Evolutionary conservation across 169 alveolate genomes (phyloP).

Genomic region (Cystoisospora suis): DNA sequence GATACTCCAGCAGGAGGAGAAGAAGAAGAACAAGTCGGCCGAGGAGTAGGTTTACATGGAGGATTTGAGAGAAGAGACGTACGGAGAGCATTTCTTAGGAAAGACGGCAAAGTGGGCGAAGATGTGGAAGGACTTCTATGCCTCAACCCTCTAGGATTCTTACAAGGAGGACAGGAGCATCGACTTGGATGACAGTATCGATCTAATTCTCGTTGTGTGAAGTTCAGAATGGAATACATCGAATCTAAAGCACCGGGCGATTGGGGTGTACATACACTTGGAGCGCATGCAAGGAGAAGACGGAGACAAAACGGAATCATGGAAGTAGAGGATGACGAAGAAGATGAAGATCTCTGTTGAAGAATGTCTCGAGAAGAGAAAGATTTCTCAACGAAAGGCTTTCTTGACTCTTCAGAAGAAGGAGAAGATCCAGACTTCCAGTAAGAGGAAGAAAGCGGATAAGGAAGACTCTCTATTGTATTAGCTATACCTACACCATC

Average conservation of each 20-base stretch:
- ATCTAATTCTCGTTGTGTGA: not conserved
- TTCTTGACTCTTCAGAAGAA: too few species aligned
- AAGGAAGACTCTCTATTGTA: not conserved
- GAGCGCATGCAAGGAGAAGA: not conserved
- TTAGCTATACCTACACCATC: not conserved
- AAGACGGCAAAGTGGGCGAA: not conserved
- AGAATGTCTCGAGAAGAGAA: too few species aligned
- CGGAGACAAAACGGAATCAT: conserved; percentile 22
- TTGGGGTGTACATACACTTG: not conserved
- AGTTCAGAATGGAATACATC: not conserved
- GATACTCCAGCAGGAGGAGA: not conserved
- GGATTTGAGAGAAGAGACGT: not conserved
- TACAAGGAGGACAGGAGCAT: conserved; percentile 15
- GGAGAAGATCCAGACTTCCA: not conserved
- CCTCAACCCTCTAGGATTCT: too few species aligned
- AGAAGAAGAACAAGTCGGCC: not conserved
- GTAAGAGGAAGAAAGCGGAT: not conserved
- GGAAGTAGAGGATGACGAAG: too few species aligned
- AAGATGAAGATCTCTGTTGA: too few species aligned
- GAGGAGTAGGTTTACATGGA: not conserved
- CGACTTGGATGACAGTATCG: not conserved
- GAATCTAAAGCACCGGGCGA: not conserved
- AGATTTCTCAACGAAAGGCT: too few species aligned
- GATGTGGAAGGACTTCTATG: not conserved
- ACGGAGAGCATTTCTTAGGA: too few species aligned